Evolutionary conservation across 352 stramenopile genomes (phyloP), one percentile per base, ranked within the genome.

Genomic region (Salisapilia sapeloensis): DNA sequence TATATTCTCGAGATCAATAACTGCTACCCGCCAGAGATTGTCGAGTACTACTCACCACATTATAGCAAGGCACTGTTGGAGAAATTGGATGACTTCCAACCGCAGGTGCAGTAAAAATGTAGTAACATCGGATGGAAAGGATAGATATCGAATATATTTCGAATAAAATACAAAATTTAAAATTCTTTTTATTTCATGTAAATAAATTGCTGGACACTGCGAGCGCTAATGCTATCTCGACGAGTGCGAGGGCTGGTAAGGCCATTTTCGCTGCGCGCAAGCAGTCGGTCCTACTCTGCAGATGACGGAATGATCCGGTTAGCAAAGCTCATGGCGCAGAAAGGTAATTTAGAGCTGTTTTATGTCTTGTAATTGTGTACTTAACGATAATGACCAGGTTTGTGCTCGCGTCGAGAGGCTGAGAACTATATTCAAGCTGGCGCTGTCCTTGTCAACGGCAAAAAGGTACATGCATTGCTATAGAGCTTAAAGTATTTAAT

Each of bases 1-100:
- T 94, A 92, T 56, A 96, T 97, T 40, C 53, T 89, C 40, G 72
- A 93, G 42, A 97, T 97, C 60, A 96, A 96, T 66, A 93, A 84
- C 33, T 96, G 85, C 56, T 97, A 96, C 51, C 90, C 90, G 12
- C 82, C 84, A 0, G 90, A 96, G 48, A 94, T 96, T 33, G 89
- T 97, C 31, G 83, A 97, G 56, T 97, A 96, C 50, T 97, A 96
- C 59, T 95, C 80, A 36, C 85, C 86, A 17, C 92, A 96, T 46
- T 96, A 97, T 58, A 93, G 79, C 37, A 96, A 96, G 59, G 91
- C 81, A 33, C 62, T 97, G n/a, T 57, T 97, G 13, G 79, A 96
- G 49, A 96, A 96, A 52, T 72, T 97, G 24, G 90, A 97, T 38
- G 90, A 97, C 38, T 96, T 84, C 49, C 76, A 94, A 47, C 85